Conservation (phyloP, 768 basidiomycete genomes). For the Pisolithus albus region DNA sequence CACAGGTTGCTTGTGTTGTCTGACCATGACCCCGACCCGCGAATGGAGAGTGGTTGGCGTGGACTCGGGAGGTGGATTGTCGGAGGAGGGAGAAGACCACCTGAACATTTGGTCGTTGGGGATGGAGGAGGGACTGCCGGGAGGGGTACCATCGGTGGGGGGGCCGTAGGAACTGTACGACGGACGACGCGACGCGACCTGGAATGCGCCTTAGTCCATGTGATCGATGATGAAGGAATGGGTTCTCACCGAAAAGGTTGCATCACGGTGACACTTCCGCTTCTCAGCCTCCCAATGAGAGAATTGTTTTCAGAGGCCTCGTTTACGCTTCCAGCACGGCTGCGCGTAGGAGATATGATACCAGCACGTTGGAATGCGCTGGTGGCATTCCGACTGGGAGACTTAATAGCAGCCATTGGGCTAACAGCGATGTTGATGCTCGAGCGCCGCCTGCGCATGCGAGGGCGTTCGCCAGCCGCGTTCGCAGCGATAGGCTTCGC, state of each 20-base stretch:
- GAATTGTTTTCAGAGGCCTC: constrained; percentile 33
- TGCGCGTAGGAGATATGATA: constrained; percentile 31
- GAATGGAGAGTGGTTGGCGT: constrained; percentile 15
- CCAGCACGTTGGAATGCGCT: constrained; percentile 45
- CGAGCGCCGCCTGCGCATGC: constrained; percentile 55
- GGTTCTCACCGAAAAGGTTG: constrained; percentile 29
- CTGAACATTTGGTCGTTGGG: constrained; percentile 12
- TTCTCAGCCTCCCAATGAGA: constrained; percentile 47
- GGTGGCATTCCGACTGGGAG: constrained; percentile 45
- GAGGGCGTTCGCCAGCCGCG: constrained; percentile 28
- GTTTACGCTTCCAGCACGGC: constrained; percentile 43
- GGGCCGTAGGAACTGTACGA: constrained; percentile 16
- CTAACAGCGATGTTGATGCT: constrained; percentile 50
- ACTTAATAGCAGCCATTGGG: constrained; percentile 54
- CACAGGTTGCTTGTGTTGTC: constrained; percentile 3
- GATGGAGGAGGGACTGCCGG: constrained; percentile 21
- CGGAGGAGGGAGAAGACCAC: constrained; percentile 13
- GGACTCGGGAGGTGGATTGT: constrained; percentile 10
- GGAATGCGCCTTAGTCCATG: not conserved
- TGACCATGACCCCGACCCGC: not conserved
- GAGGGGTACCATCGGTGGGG: constrained; percentile 25
- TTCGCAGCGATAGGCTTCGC: constrained; percentile 22
- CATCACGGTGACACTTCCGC: constrained; percentile 42
- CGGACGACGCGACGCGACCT: constrained; percentile 39
- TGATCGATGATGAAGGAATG: not conserved